Evolutionary conservation across 208 protist genomes (phyloP), one percentile per base, ranked within the genome.

Genomic region (Leishmania tarentolae): DNA sequence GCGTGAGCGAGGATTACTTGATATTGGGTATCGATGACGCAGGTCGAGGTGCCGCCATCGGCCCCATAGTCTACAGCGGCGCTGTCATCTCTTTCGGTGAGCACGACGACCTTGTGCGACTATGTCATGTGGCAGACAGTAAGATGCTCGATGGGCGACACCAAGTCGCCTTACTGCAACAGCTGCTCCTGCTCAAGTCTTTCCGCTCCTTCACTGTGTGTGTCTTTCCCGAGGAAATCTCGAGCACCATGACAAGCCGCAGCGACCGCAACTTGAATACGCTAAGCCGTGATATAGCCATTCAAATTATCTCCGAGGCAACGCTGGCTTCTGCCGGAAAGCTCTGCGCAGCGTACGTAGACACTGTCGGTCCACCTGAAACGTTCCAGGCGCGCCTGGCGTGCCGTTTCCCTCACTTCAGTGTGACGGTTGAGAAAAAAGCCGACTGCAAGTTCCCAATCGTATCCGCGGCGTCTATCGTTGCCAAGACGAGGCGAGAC

Each of bases 1-100:
- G 88, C 76, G 72, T 87, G 35, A 61, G 44, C 40, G 90, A 92
- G 28, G 88, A 93, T 66, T 87, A 91, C 83, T 87, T 93, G 65
- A 82, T 98, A 8, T 80, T 99, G 15, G 98, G 98, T 46, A 99
- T 99, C 61, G 98, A 99, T 76, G 98, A 99, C 88, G 98, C 98
- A 15, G 98, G 98, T 4, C 89, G 98, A 79, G 98, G 98, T 13
- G 96, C 98, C 73, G 96, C 99, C 5, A 77, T 99, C 31, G 98
- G 98, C 31, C 95, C 97, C 11, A 98, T 99, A 95, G 96, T 99
- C 19, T 99, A 99, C 88, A 91, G 89, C n/a, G 91, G 92, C 40
- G 90, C 93, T 13, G 90, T 96, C 44, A 89, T 94, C 56, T 81
- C 92, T 19, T 80, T 95, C 1, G 88, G 84, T 21, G 90, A 97